These are phyloP conservation scores for Boletellus sp. DNA, from an alignment of 1,284 basidiomycete genomes.

Conservation along the genomic window DNA sequence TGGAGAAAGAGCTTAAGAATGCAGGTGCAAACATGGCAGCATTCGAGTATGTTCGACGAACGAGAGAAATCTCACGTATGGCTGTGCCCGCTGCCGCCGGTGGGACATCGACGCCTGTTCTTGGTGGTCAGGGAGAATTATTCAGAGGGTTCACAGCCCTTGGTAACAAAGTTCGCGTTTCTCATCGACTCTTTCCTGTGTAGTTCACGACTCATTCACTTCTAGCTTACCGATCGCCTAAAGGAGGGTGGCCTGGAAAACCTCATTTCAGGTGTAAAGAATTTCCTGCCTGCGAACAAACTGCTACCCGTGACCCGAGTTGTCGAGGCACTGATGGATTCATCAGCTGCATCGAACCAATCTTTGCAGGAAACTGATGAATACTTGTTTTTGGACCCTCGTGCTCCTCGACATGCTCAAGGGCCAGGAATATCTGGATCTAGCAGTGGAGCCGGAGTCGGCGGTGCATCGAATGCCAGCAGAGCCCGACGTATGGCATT, in stretches of 20 bases:
- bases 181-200: constrained; percentile 5
- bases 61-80: constrained; percentile 90
- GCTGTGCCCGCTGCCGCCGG: constrained; percentile 65
- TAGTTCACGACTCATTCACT: background rate
- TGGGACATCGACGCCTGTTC: constrained; percentile 73
- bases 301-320: constrained; percentile 90
- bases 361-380: constrained; percentile 96
- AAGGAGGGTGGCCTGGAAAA: constrained; percentile 96
- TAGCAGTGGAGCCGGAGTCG: constrained; percentile 40
- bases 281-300: constrained; percentile 95
- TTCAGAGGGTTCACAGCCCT: constrained; percentile 92
- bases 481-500: constrained; percentile 76
- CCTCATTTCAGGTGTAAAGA: constrained; percentile 95
- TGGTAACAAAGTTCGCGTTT: constrained; percentile 72
- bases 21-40: constrained; percentile 80
- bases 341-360: constrained; percentile 85
- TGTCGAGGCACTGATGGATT: constrained; percentile 96
- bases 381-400: constrained; percentile 92
- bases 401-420: constrained; percentile 60
- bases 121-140: constrained; percentile 73
- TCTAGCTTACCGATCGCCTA: constrained; percentile 83
- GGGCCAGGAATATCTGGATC: constrained; percentile 51
- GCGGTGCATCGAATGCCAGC: constrained; percentile 41
- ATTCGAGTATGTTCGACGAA: constrained; percentile 90
- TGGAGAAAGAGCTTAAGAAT: constrained; percentile 82